Percentiles rank a stretch among this genome's conserved stretches.
Evolutionary conservation across 805 yeast species (phyloP).

Genomic region (Yamadazyma tumulicola): DNA sequence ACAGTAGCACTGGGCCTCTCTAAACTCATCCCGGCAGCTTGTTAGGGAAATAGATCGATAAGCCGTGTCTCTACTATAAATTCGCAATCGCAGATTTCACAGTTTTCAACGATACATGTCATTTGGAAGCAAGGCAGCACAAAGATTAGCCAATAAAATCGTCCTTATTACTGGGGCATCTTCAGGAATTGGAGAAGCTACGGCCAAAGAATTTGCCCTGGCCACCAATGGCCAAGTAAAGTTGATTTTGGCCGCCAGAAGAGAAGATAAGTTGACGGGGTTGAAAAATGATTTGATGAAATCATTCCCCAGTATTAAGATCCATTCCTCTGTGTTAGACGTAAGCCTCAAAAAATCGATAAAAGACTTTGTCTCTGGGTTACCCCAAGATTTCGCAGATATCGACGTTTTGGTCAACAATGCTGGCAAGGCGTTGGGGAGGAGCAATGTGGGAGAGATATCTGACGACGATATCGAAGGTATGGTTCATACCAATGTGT

Average conservation of each 20-base stretch:
- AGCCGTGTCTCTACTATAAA: too few relatives aligned
- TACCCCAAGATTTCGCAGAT: conserved; percentile 33
- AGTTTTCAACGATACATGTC: too few relatives aligned
- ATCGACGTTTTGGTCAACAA: conserved; percentile 38
- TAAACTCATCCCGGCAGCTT: too few relatives aligned
- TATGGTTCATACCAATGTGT: conserved; percentile 36
- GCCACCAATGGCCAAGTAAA: conserved; percentile 36
- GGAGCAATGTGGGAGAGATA: conserved; percentile 28
- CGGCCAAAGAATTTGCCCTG: conserved; percentile 36
- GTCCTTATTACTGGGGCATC: conserved; percentile 40
- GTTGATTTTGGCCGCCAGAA: conserved; percentile 37
- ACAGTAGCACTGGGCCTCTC: too few relatives aligned
- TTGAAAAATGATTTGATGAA: conserved; percentile 23
- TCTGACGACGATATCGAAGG: conserved; percentile 28
- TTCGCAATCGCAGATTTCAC: too few relatives aligned
- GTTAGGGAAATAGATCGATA: too few relatives aligned
- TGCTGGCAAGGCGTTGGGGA: conserved; percentile 40
- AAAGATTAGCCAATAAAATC: conserved; percentile 35
- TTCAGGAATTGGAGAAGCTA: conserved; percentile 43
- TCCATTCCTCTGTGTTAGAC: conserved; percentile 31
- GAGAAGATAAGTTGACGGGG: conserved; percentile 24
- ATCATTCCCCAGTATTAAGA: conserved; percentile 22
- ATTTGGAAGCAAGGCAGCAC: conserved; percentile 35
- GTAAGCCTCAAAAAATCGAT: conserved; percentile 26
- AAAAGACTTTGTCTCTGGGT: conserved; percentile 22